Percentiles rank a stretch among this genome's conserved stretches.
Evolutionary conservation across 495 filamentous ascomycete species (phyloP).

Genomic region (Aspergillus bridgeri): DNA sequence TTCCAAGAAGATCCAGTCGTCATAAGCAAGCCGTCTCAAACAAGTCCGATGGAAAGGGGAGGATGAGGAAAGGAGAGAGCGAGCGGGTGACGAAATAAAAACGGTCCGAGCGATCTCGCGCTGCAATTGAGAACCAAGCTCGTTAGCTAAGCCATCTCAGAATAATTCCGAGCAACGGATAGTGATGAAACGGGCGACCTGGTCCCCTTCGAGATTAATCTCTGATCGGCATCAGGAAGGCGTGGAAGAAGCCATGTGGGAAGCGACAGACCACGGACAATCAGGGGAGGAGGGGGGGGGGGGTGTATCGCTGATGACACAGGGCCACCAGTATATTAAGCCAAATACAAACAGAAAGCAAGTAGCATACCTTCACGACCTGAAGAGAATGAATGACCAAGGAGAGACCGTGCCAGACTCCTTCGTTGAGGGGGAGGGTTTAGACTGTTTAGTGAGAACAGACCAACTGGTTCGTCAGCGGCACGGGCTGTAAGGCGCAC

Average conservation of each 20-base stretch:
- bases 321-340: background rate
- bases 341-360: background rate
- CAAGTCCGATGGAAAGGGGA: background rate
- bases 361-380: slow-evolving; percentile 20
- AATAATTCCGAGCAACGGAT: background rate
- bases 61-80: slow-evolving; percentile 5
- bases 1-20: slow-evolving; percentile 6
- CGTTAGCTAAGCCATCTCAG: slow-evolving; percentile 23
- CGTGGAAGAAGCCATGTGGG: background rate
- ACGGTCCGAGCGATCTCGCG: slow-evolving; percentile 34
- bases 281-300: background rate
- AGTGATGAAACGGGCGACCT: background rate
- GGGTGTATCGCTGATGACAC: background rate
- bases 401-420: slow-evolving; percentile 6
- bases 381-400: slow-evolving; percentile 32
- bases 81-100: background rate
- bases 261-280: background rate
- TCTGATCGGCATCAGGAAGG: background rate
- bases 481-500: slow-evolving; percentile 10
- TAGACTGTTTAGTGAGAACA: too few relatives aligned
- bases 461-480: slow-evolving; percentile 9
- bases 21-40: slow-evolving; percentile 9
- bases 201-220: background rate
- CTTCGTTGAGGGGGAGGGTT: slow-evolving; percentile 2
- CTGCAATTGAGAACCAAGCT: slow-evolving; percentile 16